Evolutionary conservation across 805 yeast species (phyloP), one percentile per base, ranked within the genome.

Genomic region (Hanseniaspora vineae): DNA sequence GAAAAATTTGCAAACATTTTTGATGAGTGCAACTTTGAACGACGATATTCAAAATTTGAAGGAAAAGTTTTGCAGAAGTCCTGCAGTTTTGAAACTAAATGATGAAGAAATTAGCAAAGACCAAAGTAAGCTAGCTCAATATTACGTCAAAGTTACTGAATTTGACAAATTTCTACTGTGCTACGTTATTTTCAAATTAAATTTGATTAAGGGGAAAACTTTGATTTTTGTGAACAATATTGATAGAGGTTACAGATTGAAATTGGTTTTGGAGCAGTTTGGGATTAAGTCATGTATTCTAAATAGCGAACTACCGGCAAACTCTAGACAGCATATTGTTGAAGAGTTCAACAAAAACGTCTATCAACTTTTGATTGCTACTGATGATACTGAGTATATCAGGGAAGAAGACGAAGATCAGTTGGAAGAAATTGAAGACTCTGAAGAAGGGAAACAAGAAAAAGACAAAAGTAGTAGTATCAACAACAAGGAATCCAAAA

Each of bases 1-100:
- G 59, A 82, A 83, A 52, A 78, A 76, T 50, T 69, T 85, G 54
- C 98, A 92, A 67, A 81, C 92, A 2, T 92, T 87, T 66, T 69
- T 92, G 55, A 92, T 92, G 97, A 84, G 95, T 65, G 98, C 98
- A 2, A 92, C 98, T 3, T 69, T 92, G 50, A 84, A 80, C 59
- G 95, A 86, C 42, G 97, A 90, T 52, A 77, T 90, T 52, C 78
- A 84, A 50, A 77, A 75, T 43, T 66, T 92, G 56, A 90, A 90
- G 64, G 64, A 69, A 45, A 76, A 76, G 58, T 89, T 84, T 64
- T 90, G 97, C 65, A 78, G 86, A 49, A 64, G 70, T 37, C 94
- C 96, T 1, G 96, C 94, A 1, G 75, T 85, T 20, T 69, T 92
- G 53, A 84, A 81, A 58, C 72, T 90, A 37, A 81, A 83, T 55